A percentile compares a stretch with the other conserved stretches of the same genome.
Conservation (phyloP, 768 basidiomycete genomes). For the Exsudoporus frostii region DNA sequence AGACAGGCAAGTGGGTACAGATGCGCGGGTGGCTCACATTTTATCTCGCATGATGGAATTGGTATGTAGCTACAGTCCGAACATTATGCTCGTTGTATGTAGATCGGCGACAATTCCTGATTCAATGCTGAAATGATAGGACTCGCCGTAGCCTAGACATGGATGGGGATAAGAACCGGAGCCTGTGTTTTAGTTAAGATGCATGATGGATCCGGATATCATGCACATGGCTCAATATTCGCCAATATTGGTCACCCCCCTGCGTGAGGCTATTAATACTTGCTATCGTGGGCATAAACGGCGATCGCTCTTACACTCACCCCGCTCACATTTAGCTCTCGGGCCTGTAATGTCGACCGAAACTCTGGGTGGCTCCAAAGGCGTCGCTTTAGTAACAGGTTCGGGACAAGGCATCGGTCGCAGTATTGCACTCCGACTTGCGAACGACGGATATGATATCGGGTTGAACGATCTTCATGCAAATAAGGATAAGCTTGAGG, state of each 20-base stretch:
- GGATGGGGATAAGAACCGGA: too few species aligned
- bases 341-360: neutral
- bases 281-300: neutral
- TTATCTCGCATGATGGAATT: neutral
- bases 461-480: neutral
- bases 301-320: neutral
- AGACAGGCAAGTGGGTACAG: neutral
- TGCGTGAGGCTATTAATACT: too few species aligned
- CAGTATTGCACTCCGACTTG: neutral
- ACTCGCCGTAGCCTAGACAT: too few species aligned
- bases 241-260: neutral
- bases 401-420: neutral
- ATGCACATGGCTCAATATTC: neutral
- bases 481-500: neutral
- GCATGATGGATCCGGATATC: too few species aligned
- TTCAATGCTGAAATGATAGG: too few species aligned
- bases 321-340: neutral
- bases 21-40: neutral
- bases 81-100: neutral
- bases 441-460: neutral
- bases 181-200: too few species aligned
- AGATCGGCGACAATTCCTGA: neutral
- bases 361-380: neutral
- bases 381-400: neutral
- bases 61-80: neutral